Evolutionary conservation across 129 eudicot genomes (phyloP), one percentile per base, ranked within the genome.

Genomic region (Chrysanthemum lavandulifolium): DNA sequence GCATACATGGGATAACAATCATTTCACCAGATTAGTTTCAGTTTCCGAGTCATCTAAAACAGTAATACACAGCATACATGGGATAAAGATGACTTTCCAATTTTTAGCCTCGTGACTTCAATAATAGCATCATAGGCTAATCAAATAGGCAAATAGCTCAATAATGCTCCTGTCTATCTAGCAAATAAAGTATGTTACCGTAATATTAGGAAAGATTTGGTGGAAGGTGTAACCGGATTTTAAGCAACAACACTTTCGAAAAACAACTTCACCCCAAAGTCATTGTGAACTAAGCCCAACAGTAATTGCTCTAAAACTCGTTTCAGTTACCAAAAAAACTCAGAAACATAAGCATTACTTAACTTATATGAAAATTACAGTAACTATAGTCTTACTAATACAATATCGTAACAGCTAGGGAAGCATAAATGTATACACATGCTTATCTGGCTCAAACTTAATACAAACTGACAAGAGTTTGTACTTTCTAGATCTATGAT

Each of bases 161-260:
- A 40, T 40, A 40, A 40, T 40, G 7, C 45, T 40, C 45, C 9
- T 53, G 16, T 53, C 18, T 53, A 53, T 53, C 58, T 53, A 13
- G 2, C 16, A 6, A 53, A 53, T 1, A 53, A 6, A 14, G 5
- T 53, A 13, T 53, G 58, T 53, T 13, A 53, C 16, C 8, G 7
- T 53, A 53, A 13, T 13, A 53, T 53, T 10, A 53, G 16, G 45
- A 40, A 40, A 40, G 1, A 40, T 40, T 6, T 40, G 12, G 52
- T 18, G 71, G n/a, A 66, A 43, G 71, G 51, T 18, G 55, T 47
- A 65, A 47, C 55, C 55, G 19, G 52, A 48, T 45, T 45, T 66
- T 66, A 16, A 45, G 16, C 33, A 19, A 1, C 33, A 66, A 63
- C 68, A 31, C 5, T n/a, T n/a, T 45, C 7, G 2, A 15, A 6